Conservation (phyloP, 768 basidiomycete species). For the Dioszegia aurantiaca region DNA sequence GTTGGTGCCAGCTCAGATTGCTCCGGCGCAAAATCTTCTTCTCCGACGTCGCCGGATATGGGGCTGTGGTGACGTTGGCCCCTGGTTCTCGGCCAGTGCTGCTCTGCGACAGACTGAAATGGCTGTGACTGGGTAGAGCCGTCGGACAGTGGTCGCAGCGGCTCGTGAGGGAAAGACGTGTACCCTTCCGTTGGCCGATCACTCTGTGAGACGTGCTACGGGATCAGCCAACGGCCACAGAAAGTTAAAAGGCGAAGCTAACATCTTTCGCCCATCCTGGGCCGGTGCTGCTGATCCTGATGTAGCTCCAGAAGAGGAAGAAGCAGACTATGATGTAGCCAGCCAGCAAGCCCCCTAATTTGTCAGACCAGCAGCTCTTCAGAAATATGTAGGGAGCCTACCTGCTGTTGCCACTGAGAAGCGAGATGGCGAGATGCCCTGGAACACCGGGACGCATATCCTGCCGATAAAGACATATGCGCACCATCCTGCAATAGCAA, state of each 20-base stretch:
- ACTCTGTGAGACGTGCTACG: background rate
- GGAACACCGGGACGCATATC: constrained; percentile 71
- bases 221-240: no score
- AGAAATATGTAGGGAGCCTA: constrained; percentile 57
- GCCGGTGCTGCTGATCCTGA: constrained; percentile 51
- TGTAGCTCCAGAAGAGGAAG: constrained; percentile 78
- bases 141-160: background rate
- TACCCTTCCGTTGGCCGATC: background rate
- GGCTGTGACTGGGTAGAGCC: background rate
- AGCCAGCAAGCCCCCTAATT: constrained; percentile 61
- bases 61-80: no score
- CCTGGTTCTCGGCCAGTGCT: no score
- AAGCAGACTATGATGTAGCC: constrained; percentile 64
- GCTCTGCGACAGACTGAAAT: no score
- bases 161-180: background rate
- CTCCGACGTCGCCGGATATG: no score
- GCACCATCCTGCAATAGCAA: constrained; percentile 65
- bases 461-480: constrained; percentile 74
- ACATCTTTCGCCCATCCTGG: constrained; percentile 38
- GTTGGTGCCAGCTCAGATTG: constrained; percentile 38
- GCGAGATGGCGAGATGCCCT: constrained; percentile 54
- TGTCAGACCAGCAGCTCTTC: background rate
- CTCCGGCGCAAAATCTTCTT: constrained; percentile 24
- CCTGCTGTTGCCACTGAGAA: constrained; percentile 63
- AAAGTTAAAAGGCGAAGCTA: no score